Conservation (phyloP, 2,329 filamentous ascomycete species). For the Ceratocystis eucalypticola region DNA sequence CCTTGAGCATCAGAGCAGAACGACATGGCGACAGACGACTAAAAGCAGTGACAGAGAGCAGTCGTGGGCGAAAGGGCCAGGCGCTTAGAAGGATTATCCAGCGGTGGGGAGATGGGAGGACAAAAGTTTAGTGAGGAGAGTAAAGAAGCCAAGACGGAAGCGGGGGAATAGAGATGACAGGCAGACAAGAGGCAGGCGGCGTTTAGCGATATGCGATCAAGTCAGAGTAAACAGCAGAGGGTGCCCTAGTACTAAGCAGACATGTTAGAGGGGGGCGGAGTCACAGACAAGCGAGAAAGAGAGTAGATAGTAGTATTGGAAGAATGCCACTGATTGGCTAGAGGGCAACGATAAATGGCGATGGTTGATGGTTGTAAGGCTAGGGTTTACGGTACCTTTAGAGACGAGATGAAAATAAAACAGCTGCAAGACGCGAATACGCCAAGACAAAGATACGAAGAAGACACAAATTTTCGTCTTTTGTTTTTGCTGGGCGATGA, state of each 20-base stretch:
- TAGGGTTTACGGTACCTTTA: no score
- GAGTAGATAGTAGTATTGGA: not conserved
- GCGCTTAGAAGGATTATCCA: no score
- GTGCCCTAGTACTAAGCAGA: not conserved
- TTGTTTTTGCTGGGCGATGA: no score
- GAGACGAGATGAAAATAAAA: no score
- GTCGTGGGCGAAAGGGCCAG: not conserved
- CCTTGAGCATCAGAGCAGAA: conserved; percentile 49
- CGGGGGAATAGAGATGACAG: not conserved
- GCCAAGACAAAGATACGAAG: no score
- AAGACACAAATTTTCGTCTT: no score
- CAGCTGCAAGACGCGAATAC: no score
- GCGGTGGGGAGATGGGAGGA: not conserved
- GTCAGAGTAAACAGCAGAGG: not conserved
- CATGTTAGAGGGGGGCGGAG: not conserved
- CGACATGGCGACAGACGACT: conserved; percentile 36
- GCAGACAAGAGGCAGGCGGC: not conserved
- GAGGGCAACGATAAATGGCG: no score
- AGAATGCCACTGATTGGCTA: no score
- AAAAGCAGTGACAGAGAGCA: not conserved
- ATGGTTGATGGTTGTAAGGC: no score
- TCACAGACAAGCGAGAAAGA: not conserved
- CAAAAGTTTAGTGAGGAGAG: not conserved
- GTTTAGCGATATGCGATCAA: not conserved
- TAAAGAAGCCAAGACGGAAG: conserved; percentile 2